Evolutionary conservation across 208 protist genomes (phyloP), one percentile per base, ranked within the genome.

Genomic region (Trichomonas tenax): DNA sequence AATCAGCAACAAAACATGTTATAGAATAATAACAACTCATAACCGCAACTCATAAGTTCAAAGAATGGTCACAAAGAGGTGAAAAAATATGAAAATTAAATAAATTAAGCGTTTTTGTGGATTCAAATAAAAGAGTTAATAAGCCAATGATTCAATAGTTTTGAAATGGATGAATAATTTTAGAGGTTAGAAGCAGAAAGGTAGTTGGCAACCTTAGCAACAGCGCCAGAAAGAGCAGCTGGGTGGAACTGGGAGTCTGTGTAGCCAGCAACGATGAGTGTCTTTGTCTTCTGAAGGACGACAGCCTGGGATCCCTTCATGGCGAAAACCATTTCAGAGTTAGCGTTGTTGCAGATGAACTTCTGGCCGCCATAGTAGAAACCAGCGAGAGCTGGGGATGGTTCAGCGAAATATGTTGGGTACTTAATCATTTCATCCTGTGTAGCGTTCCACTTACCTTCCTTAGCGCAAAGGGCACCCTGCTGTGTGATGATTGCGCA

Each of bases 241-340:
- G 58, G 58, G 26, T 72, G 58, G 58, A 72, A 72, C 11, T 72
- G 21, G 26, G 21, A 17, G 26, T 72, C 26, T 17, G 58, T n/a
- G 26, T 72, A 72, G 58, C 58, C 58, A 72, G 58, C 58, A 72
- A 89, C 40, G 40, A 89, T 44, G 40, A 89, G n/a, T 9, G 82
- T 89, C 82, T 89, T 89, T 23, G 82, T n/a, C 82, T 89, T 89
- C 36, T 89, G 82, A 31, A 89, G 82, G 40, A 89, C 40, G 48
- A 89, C 40, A 46, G 40, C 82, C 41, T 89, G n/a, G 9, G 36
- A 45, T 45, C 82, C 82, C 10, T 31, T 26, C 36, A 44, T n/a
- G 31, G 82, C 82, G 15, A 89, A n/a, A 46, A 89, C 40, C 40
- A 46, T 46, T 31, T 89, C 82, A 31, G 23, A n/a, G 40, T 44